Evolutionary conservation across 2,329 filamentous ascomycete genomes (phyloP), one percentile per base, ranked within the genome.

Genomic region (Penicillium thymicola): DNA sequence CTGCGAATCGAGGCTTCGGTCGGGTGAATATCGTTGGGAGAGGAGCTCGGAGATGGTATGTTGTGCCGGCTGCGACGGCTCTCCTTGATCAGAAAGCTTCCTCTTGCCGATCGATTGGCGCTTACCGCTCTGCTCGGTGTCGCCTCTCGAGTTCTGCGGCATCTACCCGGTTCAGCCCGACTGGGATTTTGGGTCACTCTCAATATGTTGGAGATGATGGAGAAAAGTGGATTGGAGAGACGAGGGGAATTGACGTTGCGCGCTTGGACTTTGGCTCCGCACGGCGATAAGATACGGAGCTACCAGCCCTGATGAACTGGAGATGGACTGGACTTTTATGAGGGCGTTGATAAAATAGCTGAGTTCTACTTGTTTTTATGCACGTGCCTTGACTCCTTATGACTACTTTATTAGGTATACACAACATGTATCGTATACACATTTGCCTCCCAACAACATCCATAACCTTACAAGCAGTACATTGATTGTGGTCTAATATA

Each of bases 11-110:
- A 46, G 55, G 21, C 58, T 55, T 11, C 63, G 58, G 37, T 66
- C 62, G 37, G 63, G 59, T 37, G 55, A 59, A 57, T 68, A 58
- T 54, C 65, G 68, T 58, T 65, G 64, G 28, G 76, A 72, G 61
- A 81, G 75, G 49, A 80, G 69, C 52, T 79, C 74, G 36, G 76
- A 76, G 56, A 80, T 77, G 42, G 75, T 78, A 57, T 72, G 69
- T 63, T 78, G 76, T 45, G 72, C 69, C 30, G 65, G 65, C 51
- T 70, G 69, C 45, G 67, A 65, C 54, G 63, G 55, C 54, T 71
- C 71, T 64, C 63, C 70, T 62, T 69, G 69, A 60, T 72, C 67
- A 59, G 67, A 61, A 58, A 71, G 69, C 67, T 75, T 77, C 66
- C 74, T 73, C 65, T 77, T 77, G 62, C 71, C 71, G 65, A 64